Base-by-base conservation (phyloP, 306 rosid species). In the Gleditsia sinensis region DNA sequence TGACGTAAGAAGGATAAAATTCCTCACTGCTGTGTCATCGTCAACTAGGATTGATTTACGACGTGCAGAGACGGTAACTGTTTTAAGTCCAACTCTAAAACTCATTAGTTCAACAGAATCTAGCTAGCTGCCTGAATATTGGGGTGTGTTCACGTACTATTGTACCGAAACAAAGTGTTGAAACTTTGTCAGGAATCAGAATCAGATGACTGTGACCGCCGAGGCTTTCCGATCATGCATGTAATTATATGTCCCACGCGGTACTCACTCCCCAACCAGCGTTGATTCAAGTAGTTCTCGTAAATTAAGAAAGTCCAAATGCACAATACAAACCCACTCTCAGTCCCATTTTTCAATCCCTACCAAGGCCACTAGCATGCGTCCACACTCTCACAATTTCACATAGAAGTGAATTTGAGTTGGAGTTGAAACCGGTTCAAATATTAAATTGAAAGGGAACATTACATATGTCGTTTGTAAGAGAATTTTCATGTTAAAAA, bases 221-320 rank as follows among this genome's bases (percentile, higher is more conserved):
- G n/a, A 50, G 1, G 45, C 5, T 71, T 42, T 28, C 10, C 3
- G 54, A 17, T 57, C 21, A 58, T 20, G 67, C 21, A 58, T 20
- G 67, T 12, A 56, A 56, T 76, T 30, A 55, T 55, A 21, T 42
- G 36, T 66, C 27, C 42, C 51, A 55, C 75, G 56, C n/a, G n/a
- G n/a, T n/a, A n/a, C n/a, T n/a, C n/a, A n/a, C 49, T 1, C 20
- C 23, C 34, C 7, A 70, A 50, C 34, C 42, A 23, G 20, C 11
- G 54, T 69, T 39, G 37, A 49, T 37, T 27, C 51, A 40, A 17
- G 14, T 37, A 37, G n/a, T 34, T 46, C 21, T 36, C 17, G 0
- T 5, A 6, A 42, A 19, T 8, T 50, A 16, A 17, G n/a, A 3
- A 63, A 39, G 49, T 37, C 68, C 68, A 20, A 36, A 20, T 36